These are phyloP conservation scores for Zelopaecilomyces penicillatus DNA, from an alignment of 2,329 filamentous ascomycete species.

Conservation along the genomic window DNA sequence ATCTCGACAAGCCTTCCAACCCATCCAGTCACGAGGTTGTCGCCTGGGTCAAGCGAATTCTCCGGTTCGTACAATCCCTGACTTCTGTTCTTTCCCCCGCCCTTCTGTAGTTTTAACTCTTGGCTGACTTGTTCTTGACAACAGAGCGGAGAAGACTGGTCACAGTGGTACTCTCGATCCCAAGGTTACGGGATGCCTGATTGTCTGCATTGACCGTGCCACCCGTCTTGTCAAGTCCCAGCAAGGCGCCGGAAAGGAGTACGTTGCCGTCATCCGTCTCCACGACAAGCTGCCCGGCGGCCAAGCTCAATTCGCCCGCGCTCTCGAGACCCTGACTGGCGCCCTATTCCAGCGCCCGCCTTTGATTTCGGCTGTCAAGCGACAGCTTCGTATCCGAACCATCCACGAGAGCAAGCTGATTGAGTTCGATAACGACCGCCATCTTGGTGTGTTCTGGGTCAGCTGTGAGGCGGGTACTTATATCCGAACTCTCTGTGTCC, in stretches of 20 bases:
- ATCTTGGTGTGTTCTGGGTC: constrained; percentile 98
- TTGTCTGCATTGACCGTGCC: constrained; percentile 91
- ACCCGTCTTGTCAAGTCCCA: constrained; percentile 98
- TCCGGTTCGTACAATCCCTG: constrained; percentile 51
- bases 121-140: not conserved
- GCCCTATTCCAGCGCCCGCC: constrained; percentile 88
- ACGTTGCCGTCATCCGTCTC: constrained; percentile 88
- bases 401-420: constrained; percentile 95
- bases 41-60: constrained; percentile 97
- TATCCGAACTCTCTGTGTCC: constrained; percentile 95
- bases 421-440: constrained; percentile 97
- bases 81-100: not conserved
- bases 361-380: constrained; percentile 96
- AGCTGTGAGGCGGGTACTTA: constrained; percentile 97
- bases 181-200: constrained; percentile 93
- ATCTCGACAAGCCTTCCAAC: constrained; percentile 80
- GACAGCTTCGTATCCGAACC: constrained; percentile 94
- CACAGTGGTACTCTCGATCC: constrained; percentile 97
- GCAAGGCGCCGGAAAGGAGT: constrained; percentile 98
- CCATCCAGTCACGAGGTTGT: constrained; percentile 98
- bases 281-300: constrained; percentile 94
- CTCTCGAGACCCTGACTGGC: constrained; percentile 91
- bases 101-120: constrained; percentile 6
- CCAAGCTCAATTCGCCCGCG: constrained; percentile 84
- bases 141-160: constrained; percentile 74